phyloP scores from a whole-genome alignment of 2,329 filamentous ascomycete species.

The Cryphonectria parasitica region DNA sequence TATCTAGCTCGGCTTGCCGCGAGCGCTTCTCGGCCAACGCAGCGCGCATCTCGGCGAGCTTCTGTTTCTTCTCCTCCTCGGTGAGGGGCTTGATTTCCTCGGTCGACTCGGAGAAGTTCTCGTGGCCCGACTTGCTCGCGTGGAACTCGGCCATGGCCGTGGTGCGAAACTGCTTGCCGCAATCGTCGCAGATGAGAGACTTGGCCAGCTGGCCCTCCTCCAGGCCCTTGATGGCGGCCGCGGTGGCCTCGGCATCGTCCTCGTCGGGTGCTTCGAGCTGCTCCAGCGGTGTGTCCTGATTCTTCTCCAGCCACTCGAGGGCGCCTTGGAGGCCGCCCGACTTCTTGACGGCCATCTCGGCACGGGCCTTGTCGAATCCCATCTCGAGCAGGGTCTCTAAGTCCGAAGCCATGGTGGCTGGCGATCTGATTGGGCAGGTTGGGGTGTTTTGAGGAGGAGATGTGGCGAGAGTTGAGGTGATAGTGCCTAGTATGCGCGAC shows the following conservation, averaged over 20 bases:
- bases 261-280: constrained; percentile 64
- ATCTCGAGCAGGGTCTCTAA: constrained; percentile 67
- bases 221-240: constrained; percentile 53
- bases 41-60: constrained; percentile 73
- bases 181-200: constrained; percentile 92
- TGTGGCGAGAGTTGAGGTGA: constrained; percentile 18
- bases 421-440: constrained; percentile 2
- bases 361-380: constrained; percentile 82
- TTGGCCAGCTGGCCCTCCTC: constrained; percentile 72
- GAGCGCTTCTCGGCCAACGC: constrained; percentile 75
- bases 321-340: constrained; percentile 82
- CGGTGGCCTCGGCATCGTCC: constrained; percentile 44
- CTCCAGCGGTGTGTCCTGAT: constrained; percentile 84
- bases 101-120: constrained; percentile 89
- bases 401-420: constrained; percentile 60
- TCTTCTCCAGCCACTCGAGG: constrained; percentile 92
- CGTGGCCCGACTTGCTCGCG: constrained; percentile 87
- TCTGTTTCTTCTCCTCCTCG: constrained; percentile 86
- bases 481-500: not conserved
- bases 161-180: constrained; percentile 86
- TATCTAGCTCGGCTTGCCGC: constrained; percentile 70
- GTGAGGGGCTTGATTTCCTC: constrained; percentile 91
- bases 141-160: constrained; percentile 86
- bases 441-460: constrained; percentile 17
- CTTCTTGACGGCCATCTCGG: constrained; percentile 83